These are phyloP conservation scores for Brassica juncea DNA, from an alignment of 345 rosid species.

Conservation along the genomic window DNA sequence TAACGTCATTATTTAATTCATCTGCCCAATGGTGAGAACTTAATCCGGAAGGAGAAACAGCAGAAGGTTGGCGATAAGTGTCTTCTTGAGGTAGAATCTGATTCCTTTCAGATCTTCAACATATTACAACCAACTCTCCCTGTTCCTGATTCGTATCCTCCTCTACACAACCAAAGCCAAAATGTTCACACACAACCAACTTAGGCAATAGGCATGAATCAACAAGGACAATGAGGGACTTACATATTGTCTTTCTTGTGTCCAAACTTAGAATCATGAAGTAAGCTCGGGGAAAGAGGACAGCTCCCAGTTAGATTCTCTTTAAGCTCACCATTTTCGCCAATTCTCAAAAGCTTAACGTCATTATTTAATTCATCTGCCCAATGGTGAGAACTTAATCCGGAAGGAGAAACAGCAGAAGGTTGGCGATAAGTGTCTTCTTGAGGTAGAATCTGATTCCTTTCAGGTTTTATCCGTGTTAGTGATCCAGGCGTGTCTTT, in stretches of 20 bases:
- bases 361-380: constrained; percentile 70
- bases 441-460: constrained; percentile 87
- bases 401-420: constrained; percentile 54
- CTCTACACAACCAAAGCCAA: constrained; percentile 47
- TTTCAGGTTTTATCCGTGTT: constrained; percentile 69
- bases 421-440: constrained; percentile 57
- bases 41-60: constrained; percentile 51
- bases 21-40: constrained; percentile 71
- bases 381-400: no score
- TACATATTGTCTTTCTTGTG: constrained; percentile 78
- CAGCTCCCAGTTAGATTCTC: constrained; percentile 56
- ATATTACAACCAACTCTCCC: constrained; percentile 74
- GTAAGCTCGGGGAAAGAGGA: constrained; percentile 82
- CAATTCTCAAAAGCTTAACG: constrained; percentile 66
- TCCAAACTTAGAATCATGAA: constrained; percentile 60
- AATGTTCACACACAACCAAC: background rate
- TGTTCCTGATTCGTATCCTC: constrained; percentile 83
- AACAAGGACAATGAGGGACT: constrained; percentile 38
- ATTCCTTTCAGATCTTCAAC: no score
- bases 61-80: constrained; percentile 48
- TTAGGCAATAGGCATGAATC: background rate
- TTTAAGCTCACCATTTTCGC: constrained; percentile 48
- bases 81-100: constrained; percentile 88
- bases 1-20: constrained; percentile 66
- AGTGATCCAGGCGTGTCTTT: constrained; percentile 76